Conservation (phyloP, 2,329 filamentous ascomycete species). For the Paracoccidioides lutzii region DNA sequence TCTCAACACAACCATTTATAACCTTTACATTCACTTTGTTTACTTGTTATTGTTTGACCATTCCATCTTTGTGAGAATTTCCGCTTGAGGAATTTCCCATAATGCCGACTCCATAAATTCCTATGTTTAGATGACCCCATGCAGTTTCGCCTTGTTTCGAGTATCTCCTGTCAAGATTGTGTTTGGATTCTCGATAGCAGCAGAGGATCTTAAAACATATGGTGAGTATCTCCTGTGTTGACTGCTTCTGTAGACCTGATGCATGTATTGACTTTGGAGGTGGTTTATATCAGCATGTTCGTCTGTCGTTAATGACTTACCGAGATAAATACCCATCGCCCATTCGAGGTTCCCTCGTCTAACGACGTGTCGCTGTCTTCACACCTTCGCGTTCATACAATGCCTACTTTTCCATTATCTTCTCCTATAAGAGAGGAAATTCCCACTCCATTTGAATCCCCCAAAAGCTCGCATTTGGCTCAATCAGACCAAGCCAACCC, state of each 20-base stretch:
- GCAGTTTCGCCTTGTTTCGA: too few species aligned
- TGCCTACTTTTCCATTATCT: constrained; percentile 30
- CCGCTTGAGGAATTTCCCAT: not conserved
- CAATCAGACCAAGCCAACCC: constrained; percentile 18
- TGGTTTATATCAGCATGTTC: not conserved
- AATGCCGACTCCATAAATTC: not conserved
- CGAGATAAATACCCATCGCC: not conserved
- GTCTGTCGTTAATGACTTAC: not conserved
- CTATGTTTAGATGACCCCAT: not conserved
- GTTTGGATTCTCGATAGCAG: not conserved
- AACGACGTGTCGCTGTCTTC: not conserved
- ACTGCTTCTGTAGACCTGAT: not conserved
- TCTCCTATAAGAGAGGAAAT: constrained; percentile 33
- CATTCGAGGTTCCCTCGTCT: not conserved
- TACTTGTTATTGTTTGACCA: not conserved
- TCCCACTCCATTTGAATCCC: constrained; percentile 25
- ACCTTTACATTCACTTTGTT: not conserved
- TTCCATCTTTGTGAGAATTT: not conserved
- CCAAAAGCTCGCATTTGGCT: constrained; percentile 16
- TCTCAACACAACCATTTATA: not conserved
- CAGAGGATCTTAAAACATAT: not conserved
- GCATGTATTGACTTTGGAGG: not conserved
- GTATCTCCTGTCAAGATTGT: not conserved
- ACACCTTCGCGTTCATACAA: constrained; percentile 18
- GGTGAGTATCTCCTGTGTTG: not conserved